Base-by-base conservation (phyloP, 2,329 filamentous ascomycete genomes). In the Myrmaecium sp. region DNA sequence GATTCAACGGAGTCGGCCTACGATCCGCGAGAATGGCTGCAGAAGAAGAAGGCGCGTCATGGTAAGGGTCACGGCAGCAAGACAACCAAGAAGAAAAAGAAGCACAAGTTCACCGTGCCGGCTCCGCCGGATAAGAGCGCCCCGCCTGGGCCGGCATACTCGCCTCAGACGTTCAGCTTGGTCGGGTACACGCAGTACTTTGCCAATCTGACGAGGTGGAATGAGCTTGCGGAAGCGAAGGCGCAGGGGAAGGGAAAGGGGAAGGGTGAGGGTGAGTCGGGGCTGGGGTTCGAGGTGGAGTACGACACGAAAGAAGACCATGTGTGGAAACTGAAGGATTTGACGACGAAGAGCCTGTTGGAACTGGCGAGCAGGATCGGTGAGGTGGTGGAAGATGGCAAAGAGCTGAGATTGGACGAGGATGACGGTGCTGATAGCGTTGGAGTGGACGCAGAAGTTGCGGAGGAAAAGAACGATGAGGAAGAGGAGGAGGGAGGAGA, bases 181-280 rank as follows among this genome's bases (percentile, higher is more conserved):
- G 63, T 76, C 3, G 72, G 80, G 4, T 94, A 82, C 50, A 82
- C 72, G 4, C 89, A 98, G 43, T 94, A 91, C 51, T 94, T 72
- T 50, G 83, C 86, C 33, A 98, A 98, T 48, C 57, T 98, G n/a
- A 95, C 86, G 7, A 23, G 22, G 7, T 23, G 6, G 22, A 23
- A 23, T n/a, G 17, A 13, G 23, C 11, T n/a, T 46, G 44, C 17
- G 42, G 38, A 3, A 31, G 47, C 3, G 31, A 34, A 43, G 13
- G 23, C 25, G 5, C 32, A 51, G 5, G 61, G 59, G 33, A 77
- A 75, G 71, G 66, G 69, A 18, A 57, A 70, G 31, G 74, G 73
- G 28, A 74, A 71, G 39, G 66, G 74, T 43, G 55, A 60, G 27
- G 62, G 62, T n/a, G 52, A 52, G 32, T 66, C 59, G 22, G 54